Evolutionary conservation across 352 stramenopile genomes (phyloP), one percentile per base, ranked within the genome.

Genomic region (Hyaloperonospora brassicae): DNA sequence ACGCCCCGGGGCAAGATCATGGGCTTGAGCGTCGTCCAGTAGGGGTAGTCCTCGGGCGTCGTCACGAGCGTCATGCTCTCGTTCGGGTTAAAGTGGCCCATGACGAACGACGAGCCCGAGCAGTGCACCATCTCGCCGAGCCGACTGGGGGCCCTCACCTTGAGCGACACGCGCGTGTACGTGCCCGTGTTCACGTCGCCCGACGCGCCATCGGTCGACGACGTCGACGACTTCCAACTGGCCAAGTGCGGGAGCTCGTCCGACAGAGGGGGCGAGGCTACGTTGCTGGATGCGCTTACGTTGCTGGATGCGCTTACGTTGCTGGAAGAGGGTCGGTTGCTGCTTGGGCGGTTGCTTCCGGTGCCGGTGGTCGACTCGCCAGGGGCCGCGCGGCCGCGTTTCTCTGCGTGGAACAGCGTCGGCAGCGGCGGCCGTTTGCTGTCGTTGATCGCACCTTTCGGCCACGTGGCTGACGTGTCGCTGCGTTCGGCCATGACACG

Each of bases 51-150:
- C n/a, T 97, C 89, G 0, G 96, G 96, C 24, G 89, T 97, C 1
- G 96, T 99, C 22, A 97, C 87, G 54, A 98, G 86, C 57, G 96
- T 93, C 55, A 98, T 89, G 39, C 77, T 87, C 50, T 92, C 79
- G 59, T 74, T 92, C 57, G 80, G 80, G 54, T 93, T 93, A 66
- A 89, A 93, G 68, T 93, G 79, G 13, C 83, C 83, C 83, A 93
- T 93, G 12, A 85, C 72, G 58, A 91, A 87, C 21, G 80, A 89
- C 55, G 83, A 87, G 25, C 83, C 83, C 1, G 76, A 87, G 56
- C 74, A 87, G 55, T 90, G 80, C 52, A 93, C 70, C 9, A 68
- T 80, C 64, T 93, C 83, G 52, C 83, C 83, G 38, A 89, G 63
- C 7, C 80, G 83, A n/a, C 74, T 88, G 48, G 70, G 61, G 17